These are phyloP conservation scores for Aspergillus luchuensis DNA, from an alignment of 2,329 filamentous ascomycete species.

Conservation along the genomic window DNA sequence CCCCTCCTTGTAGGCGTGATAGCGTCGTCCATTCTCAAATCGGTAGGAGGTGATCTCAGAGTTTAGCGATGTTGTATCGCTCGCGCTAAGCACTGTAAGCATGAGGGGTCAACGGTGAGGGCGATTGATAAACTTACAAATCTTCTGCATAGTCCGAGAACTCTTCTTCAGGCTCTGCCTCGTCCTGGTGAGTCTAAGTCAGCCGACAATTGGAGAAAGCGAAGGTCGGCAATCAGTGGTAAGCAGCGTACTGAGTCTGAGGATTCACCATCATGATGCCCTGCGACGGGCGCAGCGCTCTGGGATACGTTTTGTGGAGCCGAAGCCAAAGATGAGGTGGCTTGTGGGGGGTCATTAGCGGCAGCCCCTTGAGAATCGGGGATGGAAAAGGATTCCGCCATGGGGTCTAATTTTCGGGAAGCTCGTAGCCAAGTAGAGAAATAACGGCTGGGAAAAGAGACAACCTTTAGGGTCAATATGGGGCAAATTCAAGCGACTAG, in stretches of 20 bases:
- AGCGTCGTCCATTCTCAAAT: slow-evolving; percentile 35
- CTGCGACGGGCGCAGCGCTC: neutral
- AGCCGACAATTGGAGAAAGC: neutral
- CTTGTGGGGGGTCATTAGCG: neutral
- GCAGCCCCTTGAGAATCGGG: neutral
- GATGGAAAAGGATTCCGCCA: neutral
- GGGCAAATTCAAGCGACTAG: neutral
- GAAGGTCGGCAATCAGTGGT: neutral
- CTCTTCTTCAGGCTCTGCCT: neutral
- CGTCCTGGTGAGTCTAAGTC: slow-evolving; percentile 3
- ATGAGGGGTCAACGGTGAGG: no score
- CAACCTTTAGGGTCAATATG: neutral
- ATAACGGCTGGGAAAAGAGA: neutral
- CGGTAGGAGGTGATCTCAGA: slow-evolving; percentile 28
- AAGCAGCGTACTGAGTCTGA: slow-evolving; percentile 2
- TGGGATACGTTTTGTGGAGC: neutral
- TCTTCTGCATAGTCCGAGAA: slow-evolving; percentile 22
- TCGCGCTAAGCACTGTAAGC: slow-evolving; percentile 12
- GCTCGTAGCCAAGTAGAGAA: neutral
- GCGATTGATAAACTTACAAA: slow-evolving; percentile 16
- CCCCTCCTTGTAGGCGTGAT: slow-evolving; percentile 36
- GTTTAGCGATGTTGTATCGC: slow-evolving; percentile 24
- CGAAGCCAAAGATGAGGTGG: neutral
- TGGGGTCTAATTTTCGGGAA: neutral
- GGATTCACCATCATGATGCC: neutral